These are phyloP conservation scores for Amphicarpaea edgeworthii DNA, from an alignment of 306 rosid genomes.

Conservation along the genomic window DNA sequence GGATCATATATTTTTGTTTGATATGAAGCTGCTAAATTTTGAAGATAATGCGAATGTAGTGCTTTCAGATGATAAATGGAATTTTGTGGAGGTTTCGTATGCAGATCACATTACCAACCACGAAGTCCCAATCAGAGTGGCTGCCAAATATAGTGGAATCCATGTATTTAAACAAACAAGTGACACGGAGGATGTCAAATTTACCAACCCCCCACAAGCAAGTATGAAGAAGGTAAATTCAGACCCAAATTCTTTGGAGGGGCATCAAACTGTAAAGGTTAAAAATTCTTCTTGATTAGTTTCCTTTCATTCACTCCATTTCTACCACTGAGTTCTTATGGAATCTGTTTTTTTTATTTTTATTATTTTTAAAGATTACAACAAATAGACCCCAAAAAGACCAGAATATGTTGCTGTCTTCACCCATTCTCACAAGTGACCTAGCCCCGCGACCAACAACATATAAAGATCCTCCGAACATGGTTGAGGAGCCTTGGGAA, in stretches of 20 bases:
- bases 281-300: background rate
- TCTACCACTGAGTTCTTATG: background rate
- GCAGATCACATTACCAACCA: background rate
- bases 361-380: background rate
- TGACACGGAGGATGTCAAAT: background rate
- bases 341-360: background rate
- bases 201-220: background rate
- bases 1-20: constrained; percentile 17
- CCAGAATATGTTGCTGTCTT: background rate
- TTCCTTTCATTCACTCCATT: background rate
- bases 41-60: background rate
- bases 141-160: background rate
- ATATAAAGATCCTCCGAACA: too few species aligned
- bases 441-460: background rate
- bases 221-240: background rate
- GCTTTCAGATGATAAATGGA: constrained; percentile 28
- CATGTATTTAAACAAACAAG: background rate
- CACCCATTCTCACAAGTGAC: background rate
- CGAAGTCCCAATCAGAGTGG: background rate
- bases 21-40: background rate
- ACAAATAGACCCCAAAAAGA: background rate
- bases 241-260: too few species aligned
- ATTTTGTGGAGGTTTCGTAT: constrained; percentile 14
- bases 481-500: background rate
- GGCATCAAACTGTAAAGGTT: background rate